Evolutionary conservation across 139 green algal genomes (phyloP), one percentile per base, ranked within the genome.

Genomic region (Marvania coccoides): DNA sequence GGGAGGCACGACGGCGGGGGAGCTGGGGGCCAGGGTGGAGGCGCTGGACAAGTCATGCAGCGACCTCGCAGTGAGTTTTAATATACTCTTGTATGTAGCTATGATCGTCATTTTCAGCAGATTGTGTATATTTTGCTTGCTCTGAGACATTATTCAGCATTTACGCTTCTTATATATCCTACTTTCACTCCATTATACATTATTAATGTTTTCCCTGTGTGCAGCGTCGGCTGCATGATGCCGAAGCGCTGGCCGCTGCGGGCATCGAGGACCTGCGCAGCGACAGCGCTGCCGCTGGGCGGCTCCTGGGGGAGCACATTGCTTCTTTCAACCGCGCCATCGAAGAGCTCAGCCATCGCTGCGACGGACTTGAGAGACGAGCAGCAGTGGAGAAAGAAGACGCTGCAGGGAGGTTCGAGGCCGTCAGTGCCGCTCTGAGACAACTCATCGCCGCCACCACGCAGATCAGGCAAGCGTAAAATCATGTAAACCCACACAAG

Each of bases 231-330:
- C 46, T 71, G 47, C n/a, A 34, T 8, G 69, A 48, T 13, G 51
- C 30, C 3, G 33, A 58, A 36, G 9, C 29, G 15, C 24, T 26
- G 24, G 38, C 58, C n/a, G 9, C 7, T 2, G 9, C 61, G 1
- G 53, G 55, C 24, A 30, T 55, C 24, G 61, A 76, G 31, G 61
- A 60, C 31, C 30, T 55, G n/a, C 37, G 61, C 6, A 36, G 38
- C 15, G 61, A 61, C 37, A 10, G 33, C 14, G 23, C 47, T 3
- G 29, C 6, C 2, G 39, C 54, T 14, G n/a, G 51, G 4, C 24
- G 23, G 14, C 23, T 65, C 36, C 42, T 63, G 13, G 51, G 60
- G 9, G 23, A 28, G 24, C 60, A 67, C 12, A 63, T 81, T 28
- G 48, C 30, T 12, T 23, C 48, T 31, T 59, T 59, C 9, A 8